phyloP scores from a whole-genome alignment of 768 basidiomycete species.

The Naganishia onofrii region DNA sequence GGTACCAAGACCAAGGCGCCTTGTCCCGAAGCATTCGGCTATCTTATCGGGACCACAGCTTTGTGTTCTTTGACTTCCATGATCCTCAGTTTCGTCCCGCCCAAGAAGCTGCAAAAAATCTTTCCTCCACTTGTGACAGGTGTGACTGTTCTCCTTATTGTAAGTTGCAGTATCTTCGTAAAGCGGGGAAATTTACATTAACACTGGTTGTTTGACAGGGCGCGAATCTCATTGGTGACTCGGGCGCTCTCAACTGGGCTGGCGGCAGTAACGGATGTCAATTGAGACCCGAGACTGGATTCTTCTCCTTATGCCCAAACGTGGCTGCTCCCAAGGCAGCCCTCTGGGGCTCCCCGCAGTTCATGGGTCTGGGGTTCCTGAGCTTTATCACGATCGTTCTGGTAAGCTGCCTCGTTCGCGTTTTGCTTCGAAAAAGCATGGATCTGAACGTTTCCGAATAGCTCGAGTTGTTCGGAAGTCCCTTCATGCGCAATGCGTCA shows the following conservation, averaged over 20 bases:
- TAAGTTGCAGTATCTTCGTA: not conserved
- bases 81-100: conserved; percentile 70
- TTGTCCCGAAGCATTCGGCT: conserved; percentile 79
- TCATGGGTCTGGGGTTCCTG: conserved; percentile 82
- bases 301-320: conserved; percentile 70
- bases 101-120: conserved; percentile 56
- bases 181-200: not conserved
- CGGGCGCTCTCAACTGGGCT: conserved; percentile 77
- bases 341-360: conserved; percentile 77
- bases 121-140: conserved; percentile 83
- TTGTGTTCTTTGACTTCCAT: conserved; percentile 79
- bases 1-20: conserved; percentile 62
- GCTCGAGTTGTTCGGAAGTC: conserved; percentile 74
- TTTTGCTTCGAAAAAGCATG: not conserved
- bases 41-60: conserved; percentile 69
- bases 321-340: conserved; percentile 68
- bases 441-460: not conserved
- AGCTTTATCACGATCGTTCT: conserved; percentile 73
- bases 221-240: conserved; percentile 68
- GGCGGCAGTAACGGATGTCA: conserved; percentile 75
- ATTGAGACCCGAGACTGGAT: conserved; percentile 62
- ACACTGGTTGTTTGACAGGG: conserved; percentile 50
- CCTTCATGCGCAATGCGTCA: conserved; percentile 69
- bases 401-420: conserved; percentile 36
- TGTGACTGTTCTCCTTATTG: conserved; percentile 65